Evolutionary conservation across 306 rosid genomes (phyloP).

Genomic region (Cucumis melo): DNA sequence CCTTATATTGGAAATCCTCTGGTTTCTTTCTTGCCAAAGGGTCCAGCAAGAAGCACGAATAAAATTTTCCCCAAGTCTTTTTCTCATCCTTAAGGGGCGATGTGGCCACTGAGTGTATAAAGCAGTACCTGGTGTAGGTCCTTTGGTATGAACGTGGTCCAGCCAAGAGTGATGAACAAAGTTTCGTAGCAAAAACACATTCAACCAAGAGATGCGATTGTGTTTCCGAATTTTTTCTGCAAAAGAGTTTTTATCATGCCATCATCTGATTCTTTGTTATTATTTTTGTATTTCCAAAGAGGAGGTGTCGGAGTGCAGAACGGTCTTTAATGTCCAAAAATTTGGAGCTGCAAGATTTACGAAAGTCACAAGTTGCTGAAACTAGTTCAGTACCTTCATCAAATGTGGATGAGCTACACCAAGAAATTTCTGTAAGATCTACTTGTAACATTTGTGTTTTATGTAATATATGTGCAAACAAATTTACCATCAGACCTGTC

Average conservation of each 20-base stretch:
- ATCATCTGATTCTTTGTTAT: constrained; percentile 10
- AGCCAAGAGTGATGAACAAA: too few species aligned
- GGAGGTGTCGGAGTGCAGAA: constrained; percentile 27
- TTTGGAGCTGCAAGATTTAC: constrained; percentile 33
- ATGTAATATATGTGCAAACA: background rate
- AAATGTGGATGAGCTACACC: constrained; percentile 53
- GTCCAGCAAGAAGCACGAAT: too few species aligned
- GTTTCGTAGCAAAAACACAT: too few species aligned
- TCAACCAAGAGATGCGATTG: too few species aligned
- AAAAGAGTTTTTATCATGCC: background rate
- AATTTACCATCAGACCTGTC: background rate
- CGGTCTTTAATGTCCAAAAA: constrained; percentile 31
- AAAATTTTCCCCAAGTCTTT: too few species aligned
- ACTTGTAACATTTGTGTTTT: background rate
- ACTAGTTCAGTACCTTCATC: constrained; percentile 37
- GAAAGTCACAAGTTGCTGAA: constrained; percentile 29
- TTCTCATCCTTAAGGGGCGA: too few species aligned
- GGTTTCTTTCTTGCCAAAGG: too few species aligned
- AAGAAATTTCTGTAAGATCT: constrained; percentile 61
- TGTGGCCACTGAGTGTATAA: too few species aligned
- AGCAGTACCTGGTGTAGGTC: too few species aligned
- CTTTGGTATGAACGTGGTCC: too few species aligned
- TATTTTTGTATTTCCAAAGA: constrained; percentile 21
- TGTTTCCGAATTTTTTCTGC: too few species aligned
- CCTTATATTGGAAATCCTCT: too few species aligned